A percentile compares a stretch with the other conserved stretches of the same genome.
Evolutionary conservation across 1,284 basidiomycete genomes (phyloP).

Genomic region (Albatrellus sp.): DNA sequence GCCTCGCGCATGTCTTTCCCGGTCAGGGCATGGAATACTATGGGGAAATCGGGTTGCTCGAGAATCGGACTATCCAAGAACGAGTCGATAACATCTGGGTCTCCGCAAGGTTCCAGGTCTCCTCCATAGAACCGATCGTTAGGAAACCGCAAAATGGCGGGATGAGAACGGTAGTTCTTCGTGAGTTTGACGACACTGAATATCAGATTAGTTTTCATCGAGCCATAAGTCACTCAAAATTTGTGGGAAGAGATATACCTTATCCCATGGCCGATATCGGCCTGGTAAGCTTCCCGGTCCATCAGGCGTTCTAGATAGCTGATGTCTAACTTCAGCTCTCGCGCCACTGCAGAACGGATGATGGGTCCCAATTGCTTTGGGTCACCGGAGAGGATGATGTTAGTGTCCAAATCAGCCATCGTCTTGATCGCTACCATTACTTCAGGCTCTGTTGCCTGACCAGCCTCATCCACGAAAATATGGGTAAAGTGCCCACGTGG

Average conservation of each 20-base stretch:
- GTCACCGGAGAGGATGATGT: slow-evolving; percentile 44
- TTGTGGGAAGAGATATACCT: slow-evolving; percentile 24
- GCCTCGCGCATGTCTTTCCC: slow-evolving; percentile 52
- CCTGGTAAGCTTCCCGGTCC: slow-evolving; percentile 30
- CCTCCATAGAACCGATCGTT: slow-evolving; percentile 43
- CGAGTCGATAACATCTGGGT: slow-evolving; percentile 15
- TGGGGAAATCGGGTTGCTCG: slow-evolving; percentile 35
- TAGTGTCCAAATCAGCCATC: slow-evolving; percentile 26
- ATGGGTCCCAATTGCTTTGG: slow-evolving; percentile 47
- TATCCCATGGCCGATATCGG: slow-evolving; percentile 16
- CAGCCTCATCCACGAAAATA: slow-evolving; percentile 60
- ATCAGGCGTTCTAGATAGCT: slow-evolving; percentile 43
- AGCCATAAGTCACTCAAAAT: neutral
- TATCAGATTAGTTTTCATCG: slow-evolving; percentile 1
- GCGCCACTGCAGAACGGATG: slow-evolving; percentile 33
- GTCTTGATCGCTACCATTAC: slow-evolving; percentile 40
- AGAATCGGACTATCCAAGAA: slow-evolving; percentile 18
- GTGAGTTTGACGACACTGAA: slow-evolving; percentile 44
- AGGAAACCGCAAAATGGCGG: slow-evolving; percentile 39
- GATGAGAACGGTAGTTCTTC: slow-evolving; percentile 50
- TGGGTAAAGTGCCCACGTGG: slow-evolving; percentile 44
- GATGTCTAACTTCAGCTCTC: slow-evolving; percentile 28
- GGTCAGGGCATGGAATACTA: slow-evolving; percentile 44
- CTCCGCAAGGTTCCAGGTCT: slow-evolving; percentile 36
- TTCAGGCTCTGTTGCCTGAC: slow-evolving; percentile 49